Base-by-base conservation (phyloP, 2,329 filamentous ascomycete genomes). In the Penicillium sp. region DNA sequence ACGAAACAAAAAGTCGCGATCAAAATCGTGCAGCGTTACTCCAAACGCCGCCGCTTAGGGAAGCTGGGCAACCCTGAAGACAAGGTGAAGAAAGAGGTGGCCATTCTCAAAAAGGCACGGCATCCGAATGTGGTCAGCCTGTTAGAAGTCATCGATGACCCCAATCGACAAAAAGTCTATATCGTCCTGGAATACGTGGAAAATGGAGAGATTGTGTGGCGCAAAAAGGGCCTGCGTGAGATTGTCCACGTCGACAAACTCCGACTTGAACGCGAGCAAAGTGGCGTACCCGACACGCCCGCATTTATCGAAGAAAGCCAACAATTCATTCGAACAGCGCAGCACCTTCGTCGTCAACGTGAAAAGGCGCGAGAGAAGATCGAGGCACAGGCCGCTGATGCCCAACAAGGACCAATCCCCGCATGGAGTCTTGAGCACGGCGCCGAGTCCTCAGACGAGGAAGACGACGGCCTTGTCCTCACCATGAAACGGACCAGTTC, bases 11-110 rank as follows among this genome's bases (percentile, higher is more conserved):
- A 85, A 64, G 91, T 98, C 4, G 93, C 93, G 48, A 96, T 98
- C 78, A 98, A 98, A 74, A 98, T 98, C 61, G 95, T 98, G 40
- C 89, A 95, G 49, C 84, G 93, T 34, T 95, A 93, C 66, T 95
- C 91, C 45, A 96, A 95, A 73, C 89, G 88, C 60, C 84, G 90
- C 47, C 86, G 91, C 26, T 78, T 98, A n/a, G 93, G 93, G 45
- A 82, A 81, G 60, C 71, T 82, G 35, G 81, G 79, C n/a, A 81
- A 82, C 50, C 80, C 83, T 13, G 82, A 85, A 62, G 76, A 78
- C 55, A 87, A 87, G 64, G 85, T 91, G 47, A 96, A 95, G 73
- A 86, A 87, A 66, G 93, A 98, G 73, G 95, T 98, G 54, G 93
- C 93, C 64, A 97, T 98, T 49, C 76, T 98, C 61, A 98, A 98